These are phyloP conservation scores for Colletotrichum filicis DNA, from an alignment of 2,329 filamentous ascomycete genomes.

Conservation along the genomic window DNA sequence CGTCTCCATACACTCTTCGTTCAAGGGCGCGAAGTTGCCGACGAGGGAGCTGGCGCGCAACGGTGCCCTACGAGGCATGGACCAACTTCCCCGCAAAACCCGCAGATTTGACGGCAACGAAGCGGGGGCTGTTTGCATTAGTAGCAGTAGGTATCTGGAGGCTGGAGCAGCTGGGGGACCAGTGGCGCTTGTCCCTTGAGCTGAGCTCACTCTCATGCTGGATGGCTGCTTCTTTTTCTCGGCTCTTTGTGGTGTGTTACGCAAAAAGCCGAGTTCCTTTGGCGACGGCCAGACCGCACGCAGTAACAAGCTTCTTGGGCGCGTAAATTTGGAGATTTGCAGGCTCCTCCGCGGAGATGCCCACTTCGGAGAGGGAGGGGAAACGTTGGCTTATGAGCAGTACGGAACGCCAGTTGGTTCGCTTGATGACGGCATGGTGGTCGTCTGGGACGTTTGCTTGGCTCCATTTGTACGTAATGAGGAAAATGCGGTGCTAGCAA, in stretches of 20 bases:
- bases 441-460: constrained; percentile 6
- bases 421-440: constrained; percentile 32
- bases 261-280: not conserved
- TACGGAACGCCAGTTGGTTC: constrained; percentile 11
- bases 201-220: not conserved
- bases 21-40: not conserved
- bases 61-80: constrained; percentile 28
- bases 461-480: constrained; percentile 36
- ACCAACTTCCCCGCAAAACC: constrained; percentile 33
- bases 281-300: constrained; percentile 1
- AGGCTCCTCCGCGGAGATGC: constrained; percentile 23
- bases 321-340: not conserved
- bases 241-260: constrained; percentile 14
- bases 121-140: constrained; percentile 32
- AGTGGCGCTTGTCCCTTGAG: constrained; percentile 2
- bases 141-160: not conserved
- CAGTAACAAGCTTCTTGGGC: not conserved
- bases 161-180: constrained; percentile 11
- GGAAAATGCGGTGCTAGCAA: constrained; percentile 32
- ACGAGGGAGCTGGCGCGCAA: not conserved
- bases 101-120: constrained; percentile 25
- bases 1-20: constrained; percentile 3
- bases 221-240: not conserved
- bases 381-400: constrained; percentile 28
- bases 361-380: constrained; percentile 10